These are phyloP conservation scores for Helichrysum umbraculigerum DNA, from an alignment of 129 eudicot species.

Conservation along the genomic window DNA sequence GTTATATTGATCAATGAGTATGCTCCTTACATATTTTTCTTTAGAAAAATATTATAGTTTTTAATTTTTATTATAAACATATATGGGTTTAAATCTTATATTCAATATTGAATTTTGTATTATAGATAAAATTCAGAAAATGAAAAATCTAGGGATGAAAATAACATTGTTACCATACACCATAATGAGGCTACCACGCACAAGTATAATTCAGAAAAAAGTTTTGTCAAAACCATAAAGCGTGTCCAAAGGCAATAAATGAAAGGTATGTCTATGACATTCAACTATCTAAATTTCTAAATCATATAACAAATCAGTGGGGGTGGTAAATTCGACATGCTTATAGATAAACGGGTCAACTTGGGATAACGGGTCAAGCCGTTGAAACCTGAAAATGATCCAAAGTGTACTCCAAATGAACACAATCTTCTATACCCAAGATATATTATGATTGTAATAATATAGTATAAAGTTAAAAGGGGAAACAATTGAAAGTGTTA, in stretches of 20 bases:
- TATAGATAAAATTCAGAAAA: slow-evolving; percentile 36
- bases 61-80: too few species aligned
- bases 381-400: background rate
- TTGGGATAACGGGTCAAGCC: background rate
- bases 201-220: slow-evolving; percentile 36
- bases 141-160: slow-evolving; percentile 16
- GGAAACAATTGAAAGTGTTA: too few species aligned
- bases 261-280: slow-evolving; percentile 46
- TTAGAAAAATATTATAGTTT: too few species aligned
- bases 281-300: background rate
- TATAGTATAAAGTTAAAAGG: too few species aligned
- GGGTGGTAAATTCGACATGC: too few species aligned
- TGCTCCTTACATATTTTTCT: too few species aligned
- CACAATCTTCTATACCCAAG: background rate
- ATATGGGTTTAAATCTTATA: too few species aligned
- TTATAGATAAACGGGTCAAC: background rate
- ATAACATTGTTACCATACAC: slow-evolving; percentile 18
- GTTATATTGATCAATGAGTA: too few species aligned
- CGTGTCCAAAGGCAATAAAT: slow-evolving; percentile 78
- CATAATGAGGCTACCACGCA: slow-evolving; percentile 15
- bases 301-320: too few species aligned
- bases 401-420: background rate
- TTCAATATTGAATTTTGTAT: too few species aligned
- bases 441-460: too few species aligned
- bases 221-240: slow-evolving; percentile 28